Evolutionary conservation across 164 flowering plant genomes (phyloP).

Genomic region (Euptelea pleiosperma): DNA sequence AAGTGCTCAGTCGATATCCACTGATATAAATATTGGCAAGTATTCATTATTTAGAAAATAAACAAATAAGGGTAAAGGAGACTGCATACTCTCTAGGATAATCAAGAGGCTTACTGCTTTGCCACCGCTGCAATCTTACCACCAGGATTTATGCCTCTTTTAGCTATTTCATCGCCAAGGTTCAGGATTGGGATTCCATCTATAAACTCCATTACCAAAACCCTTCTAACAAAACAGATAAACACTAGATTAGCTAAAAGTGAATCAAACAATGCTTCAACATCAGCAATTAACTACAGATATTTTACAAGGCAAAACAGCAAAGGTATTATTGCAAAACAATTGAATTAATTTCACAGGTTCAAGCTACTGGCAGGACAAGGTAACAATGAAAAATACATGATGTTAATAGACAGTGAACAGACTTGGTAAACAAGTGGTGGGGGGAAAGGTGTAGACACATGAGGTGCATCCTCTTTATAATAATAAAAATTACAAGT

Average conservation of each 20-base stretch:
- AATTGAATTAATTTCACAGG: neutral
- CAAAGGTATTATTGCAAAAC: neutral
- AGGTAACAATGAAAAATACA: too few species aligned
- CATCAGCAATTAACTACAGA: neutral
- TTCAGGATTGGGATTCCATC: slow-evolving; percentile 87
- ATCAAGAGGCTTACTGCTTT: slow-evolving; percentile 80
- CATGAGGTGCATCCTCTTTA: too few species aligned
- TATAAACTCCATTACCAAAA: slow-evolving; percentile 87
- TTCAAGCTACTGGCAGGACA: neutral
- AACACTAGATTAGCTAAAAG: slow-evolving; percentile 10
- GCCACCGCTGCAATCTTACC: slow-evolving; percentile 78
- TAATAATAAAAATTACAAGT: too few species aligned
- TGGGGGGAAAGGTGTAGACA: too few species aligned
- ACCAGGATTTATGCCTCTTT: slow-evolving; percentile 78
- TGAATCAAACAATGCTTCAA: neutral
- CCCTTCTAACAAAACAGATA: slow-evolving; percentile 52
- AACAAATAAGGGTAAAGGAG: slow-evolving; percentile 9
- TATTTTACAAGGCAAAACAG: neutral
- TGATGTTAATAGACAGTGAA: too few species aligned
- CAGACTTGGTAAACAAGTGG: too few species aligned
- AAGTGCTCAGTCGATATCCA: neutral
- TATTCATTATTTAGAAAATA: neutral
- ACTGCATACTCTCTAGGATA: slow-evolving; percentile 35
- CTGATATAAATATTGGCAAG: neutral
- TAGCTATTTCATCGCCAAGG: slow-evolving; percentile 88